phyloP scores from a whole-genome alignment of 345 rosid species.

The Raphanus raphanistrum region DNA sequence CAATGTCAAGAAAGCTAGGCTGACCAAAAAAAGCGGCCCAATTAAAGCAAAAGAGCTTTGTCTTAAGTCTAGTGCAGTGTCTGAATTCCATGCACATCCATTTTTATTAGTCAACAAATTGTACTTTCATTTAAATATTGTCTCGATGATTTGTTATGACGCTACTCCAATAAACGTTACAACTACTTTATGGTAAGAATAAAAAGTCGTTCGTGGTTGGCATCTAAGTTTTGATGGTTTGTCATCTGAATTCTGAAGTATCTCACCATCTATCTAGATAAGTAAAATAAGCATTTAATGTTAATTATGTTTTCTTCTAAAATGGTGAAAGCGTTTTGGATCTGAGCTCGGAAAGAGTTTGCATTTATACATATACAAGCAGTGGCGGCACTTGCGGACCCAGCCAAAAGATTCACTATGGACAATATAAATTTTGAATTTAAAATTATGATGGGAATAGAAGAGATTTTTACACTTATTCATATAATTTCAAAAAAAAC shows the following conservation, averaged over 20 bases:
- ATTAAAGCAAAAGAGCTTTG: not conserved
- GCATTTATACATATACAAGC: not conserved
- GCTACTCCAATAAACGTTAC: not conserved
- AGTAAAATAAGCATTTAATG: not conserved
- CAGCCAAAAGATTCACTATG: too few species aligned
- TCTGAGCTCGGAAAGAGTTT: not conserved
- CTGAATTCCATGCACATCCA: conserved; percentile 16
- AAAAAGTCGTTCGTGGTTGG: not conserved
- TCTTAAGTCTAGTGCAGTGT: not conserved
- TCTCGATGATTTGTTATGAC: not conserved
- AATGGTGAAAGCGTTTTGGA: not conserved
- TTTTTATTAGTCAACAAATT: conserved; percentile 15
- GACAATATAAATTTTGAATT: too few species aligned
- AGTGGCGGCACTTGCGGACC: too few species aligned
- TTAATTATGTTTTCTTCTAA: not conserved
- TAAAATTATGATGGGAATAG: too few species aligned
- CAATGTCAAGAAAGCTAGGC: conserved; percentile 22
- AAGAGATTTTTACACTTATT: too few species aligned
- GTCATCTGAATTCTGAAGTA: not conserved
- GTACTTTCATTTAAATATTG: not conserved
- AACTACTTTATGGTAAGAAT: not conserved
- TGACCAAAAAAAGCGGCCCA: conserved; percentile 12
- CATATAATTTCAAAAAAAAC: too few species aligned
- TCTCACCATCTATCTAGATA: not conserved
- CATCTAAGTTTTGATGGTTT: not conserved